Conservation (phyloP, 2,329 filamentous ascomycete genomes). For the Lasiodiplodia hormozganensis region DNA sequence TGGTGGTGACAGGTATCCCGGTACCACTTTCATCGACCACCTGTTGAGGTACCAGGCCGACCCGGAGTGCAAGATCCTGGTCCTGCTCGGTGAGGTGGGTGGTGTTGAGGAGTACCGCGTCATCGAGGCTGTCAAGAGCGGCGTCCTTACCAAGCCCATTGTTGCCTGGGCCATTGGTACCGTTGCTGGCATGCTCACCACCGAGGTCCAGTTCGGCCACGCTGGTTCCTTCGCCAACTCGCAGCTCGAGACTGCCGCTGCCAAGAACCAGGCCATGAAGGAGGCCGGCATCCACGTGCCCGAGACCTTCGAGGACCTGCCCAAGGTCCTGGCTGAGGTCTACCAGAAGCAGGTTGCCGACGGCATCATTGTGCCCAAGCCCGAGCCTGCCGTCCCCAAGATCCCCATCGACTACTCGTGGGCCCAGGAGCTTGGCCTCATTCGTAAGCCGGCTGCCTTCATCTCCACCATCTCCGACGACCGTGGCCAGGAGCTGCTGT, state of each 20-base stretch:
- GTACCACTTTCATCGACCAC: constrained; percentile 99
- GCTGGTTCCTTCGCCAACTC: constrained; percentile 99
- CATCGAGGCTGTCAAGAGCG: constrained; percentile 95
- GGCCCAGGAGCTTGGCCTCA: constrained; percentile 98
- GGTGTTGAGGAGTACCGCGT: constrained; percentile 99
- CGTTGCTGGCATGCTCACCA: constrained; percentile 99
- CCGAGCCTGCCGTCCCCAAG: constrained; percentile 95
- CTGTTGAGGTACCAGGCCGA: constrained; percentile 95
- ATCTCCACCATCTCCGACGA: constrained; percentile 99
- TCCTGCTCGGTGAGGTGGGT: constrained; percentile 97
- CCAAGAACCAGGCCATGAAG: constrained; percentile 97
- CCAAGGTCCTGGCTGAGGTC: constrained; percentile 74
- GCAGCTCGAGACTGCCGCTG: constrained; percentile 93
- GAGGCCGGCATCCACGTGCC: constrained; percentile 95
- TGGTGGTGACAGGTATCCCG: constrained; percentile 97
- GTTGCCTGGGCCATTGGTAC: constrained; percentile 99
- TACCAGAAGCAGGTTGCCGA: constrained; percentile 88
- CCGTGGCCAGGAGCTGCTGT: constrained; percentile 98
- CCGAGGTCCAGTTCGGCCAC: constrained; percentile 99
- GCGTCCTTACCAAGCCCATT: constrained; percentile 95
- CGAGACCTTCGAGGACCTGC: constrained; percentile 96
- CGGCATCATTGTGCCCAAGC: constrained; percentile 82
- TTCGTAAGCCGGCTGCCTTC: constrained; percentile 99
- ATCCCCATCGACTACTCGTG: constrained; percentile 99
- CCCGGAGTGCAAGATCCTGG: constrained; percentile 95